These are phyloP conservation scores for Mycena venus DNA, from an alignment of 768 basidiomycete species.

Conservation along the genomic window DNA sequence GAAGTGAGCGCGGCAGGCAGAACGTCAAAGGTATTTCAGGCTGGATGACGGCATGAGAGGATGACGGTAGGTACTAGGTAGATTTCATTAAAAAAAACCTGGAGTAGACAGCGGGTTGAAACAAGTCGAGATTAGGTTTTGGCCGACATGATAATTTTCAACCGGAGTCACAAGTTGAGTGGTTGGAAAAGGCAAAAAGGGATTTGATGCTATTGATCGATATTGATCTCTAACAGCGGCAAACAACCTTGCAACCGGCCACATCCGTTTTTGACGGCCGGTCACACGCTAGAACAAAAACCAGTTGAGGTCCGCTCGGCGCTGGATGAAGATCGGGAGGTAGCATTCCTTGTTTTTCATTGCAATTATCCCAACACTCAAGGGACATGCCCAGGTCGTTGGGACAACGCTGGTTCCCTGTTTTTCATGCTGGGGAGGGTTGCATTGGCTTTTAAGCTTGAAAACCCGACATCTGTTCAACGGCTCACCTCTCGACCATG, in stretches of 20 bases:
- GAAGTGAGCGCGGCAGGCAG: neutral
- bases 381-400: neutral
- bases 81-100: neutral
- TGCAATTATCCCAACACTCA: neutral
- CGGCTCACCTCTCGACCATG: conserved; percentile 34
- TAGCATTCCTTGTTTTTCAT: neutral
- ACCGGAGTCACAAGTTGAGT: neutral
- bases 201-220: too few species aligned
- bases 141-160: neutral
- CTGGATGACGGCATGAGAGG: neutral
- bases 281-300: too few species aligned
- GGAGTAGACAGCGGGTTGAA: neutral
- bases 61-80: neutral
- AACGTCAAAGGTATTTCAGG: neutral
- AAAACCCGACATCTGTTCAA: neutral
- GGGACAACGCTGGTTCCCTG: neutral
- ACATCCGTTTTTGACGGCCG: too few species aligned
- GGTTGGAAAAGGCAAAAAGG: neutral
- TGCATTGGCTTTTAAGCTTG: conserved; percentile 63
- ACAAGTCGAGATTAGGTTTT: neutral
- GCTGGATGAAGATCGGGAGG: neutral
- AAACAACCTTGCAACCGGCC: too few species aligned
- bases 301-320: too few species aligned
- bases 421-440: conserved; percentile 83
- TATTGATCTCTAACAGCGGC: too few species aligned